Conservation (phyloP, 306 rosid species). For the Inga leiocalycina region DNA sequence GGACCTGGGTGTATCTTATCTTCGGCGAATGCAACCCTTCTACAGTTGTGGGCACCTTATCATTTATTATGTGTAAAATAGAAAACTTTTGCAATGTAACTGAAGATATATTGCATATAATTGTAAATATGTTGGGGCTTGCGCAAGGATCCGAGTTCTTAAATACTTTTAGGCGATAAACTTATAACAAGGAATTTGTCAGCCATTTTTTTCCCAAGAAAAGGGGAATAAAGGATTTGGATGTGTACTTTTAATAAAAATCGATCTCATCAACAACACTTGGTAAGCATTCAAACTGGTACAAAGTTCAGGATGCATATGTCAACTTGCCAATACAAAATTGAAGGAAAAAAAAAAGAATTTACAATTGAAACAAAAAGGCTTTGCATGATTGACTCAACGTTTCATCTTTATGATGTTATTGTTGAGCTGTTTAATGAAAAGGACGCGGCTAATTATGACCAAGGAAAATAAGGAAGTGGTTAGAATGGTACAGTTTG, state of each 20-base stretch:
- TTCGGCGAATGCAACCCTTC: neutral
- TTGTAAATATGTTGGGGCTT: too few species aligned
- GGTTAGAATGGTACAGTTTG: neutral
- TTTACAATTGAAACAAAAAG: neutral
- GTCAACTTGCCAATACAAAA: neutral
- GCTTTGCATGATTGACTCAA: neutral
- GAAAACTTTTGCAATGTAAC: neutral
- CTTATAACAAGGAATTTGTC: too few species aligned
- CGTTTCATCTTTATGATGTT: neutral
- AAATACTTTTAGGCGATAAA: too few species aligned
- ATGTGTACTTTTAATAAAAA: neutral
- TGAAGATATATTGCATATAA: too few species aligned
- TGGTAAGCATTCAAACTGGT: neutral
- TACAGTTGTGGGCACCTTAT: too few species aligned
- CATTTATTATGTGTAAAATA: too few species aligned
- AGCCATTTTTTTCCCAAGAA: neutral
- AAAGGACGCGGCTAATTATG: constrained; percentile 6
- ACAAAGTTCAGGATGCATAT: neutral
- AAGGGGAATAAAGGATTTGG: neutral
- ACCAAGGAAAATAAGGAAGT: constrained; percentile 21
- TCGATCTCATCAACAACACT: neutral
- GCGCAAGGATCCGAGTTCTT: neutral
- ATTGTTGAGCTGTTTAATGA: neutral
- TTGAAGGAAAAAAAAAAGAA: neutral
- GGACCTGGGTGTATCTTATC: neutral